Base-by-base conservation (phyloP, 192 early-diverging fungal genomes). In the Coemansia umbellata region DNA sequence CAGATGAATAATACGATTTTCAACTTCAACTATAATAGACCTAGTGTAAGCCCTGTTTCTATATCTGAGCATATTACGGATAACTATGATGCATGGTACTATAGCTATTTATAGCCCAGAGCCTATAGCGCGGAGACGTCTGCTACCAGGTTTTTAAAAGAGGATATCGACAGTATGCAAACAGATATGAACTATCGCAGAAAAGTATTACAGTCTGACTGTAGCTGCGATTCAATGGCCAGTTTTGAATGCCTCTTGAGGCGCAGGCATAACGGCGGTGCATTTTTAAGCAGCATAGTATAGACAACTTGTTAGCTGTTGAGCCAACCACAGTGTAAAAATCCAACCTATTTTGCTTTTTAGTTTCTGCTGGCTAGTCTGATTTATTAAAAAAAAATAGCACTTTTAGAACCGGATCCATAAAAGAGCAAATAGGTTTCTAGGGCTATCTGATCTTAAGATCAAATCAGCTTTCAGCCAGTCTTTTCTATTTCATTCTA, bases 61-160 rank as follows among this genome's bases (percentile, higher is more conserved):
- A 55, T 51, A 8, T 82, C 53, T 54, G 78, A 78, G 2, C 86
- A 88, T 55, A 50, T 88, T 26, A 82, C 81, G 67, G 72, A 78
- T 26, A 84, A 81, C 13, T 86, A 87, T 50, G 85, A 85, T 41
- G 81, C 82, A 28, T 78, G 59, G 10, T 86, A 85, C 39, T 89
- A 86, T 36, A 85, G 84, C 8, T 89, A 89, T 49, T 52, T 86
- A 31, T 90, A 81, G 81, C 76, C 80, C 4, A 81, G 89, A 68
- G 84, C 89, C 37, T 87, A 84, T 55, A 80, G 82, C 0, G 83
- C 83, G 37, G 89, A 91, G 59, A 85, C 90, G 78, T 90, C 80
- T 71, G 85, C 73, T 28, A 72, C 78, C 17, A 66, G 82, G 18
- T 87, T 87, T 54, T 69, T 81, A 43, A 64, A 63, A 1, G 70